These are phyloP conservation scores for Planoprotostelium fungivorum DNA, from an alignment of 78 protist genomes.

Conservation along the genomic window DNA sequence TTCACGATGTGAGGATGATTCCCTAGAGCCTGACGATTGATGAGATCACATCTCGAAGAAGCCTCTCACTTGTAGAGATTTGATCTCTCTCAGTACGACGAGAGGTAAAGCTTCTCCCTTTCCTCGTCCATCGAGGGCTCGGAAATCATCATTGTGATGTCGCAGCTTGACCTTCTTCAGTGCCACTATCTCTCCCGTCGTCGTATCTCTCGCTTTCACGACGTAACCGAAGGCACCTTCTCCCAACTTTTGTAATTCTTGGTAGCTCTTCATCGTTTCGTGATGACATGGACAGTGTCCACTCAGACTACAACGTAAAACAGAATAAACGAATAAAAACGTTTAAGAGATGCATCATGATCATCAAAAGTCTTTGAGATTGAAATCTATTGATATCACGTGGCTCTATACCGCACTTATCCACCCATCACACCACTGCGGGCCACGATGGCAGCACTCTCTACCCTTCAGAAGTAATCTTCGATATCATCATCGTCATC, in stretches of 20 bases:
- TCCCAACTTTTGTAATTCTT: constrained; percentile 91
- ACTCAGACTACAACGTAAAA: no score
- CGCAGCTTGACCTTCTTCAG: constrained; percentile 94
- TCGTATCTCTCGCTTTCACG: constrained; percentile 85
- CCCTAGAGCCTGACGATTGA: not conserved
- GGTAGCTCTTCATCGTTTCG: no score
- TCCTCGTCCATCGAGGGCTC: not conserved
- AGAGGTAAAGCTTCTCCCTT: not conserved
- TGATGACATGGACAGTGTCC: no score
- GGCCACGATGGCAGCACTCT: no score
- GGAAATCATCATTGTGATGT: constrained; percentile 88
- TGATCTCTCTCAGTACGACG: not conserved
- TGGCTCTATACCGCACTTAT: no score
- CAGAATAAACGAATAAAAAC: no score
- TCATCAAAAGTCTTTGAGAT: no score
- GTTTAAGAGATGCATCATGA: no score
- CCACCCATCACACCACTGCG: no score
- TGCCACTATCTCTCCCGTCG: constrained; percentile 86
- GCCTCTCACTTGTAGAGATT: not conserved
- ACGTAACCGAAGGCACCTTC: constrained; percentile 99
- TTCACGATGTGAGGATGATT: not conserved
- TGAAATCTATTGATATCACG: no score
- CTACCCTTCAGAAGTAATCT: not conserved
- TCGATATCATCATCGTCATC: not conserved
- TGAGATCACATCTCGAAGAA: not conserved